phyloP scores from a whole-genome alignment of 441 rosid species.

The Bocquillonia castaneifolia region DNA sequence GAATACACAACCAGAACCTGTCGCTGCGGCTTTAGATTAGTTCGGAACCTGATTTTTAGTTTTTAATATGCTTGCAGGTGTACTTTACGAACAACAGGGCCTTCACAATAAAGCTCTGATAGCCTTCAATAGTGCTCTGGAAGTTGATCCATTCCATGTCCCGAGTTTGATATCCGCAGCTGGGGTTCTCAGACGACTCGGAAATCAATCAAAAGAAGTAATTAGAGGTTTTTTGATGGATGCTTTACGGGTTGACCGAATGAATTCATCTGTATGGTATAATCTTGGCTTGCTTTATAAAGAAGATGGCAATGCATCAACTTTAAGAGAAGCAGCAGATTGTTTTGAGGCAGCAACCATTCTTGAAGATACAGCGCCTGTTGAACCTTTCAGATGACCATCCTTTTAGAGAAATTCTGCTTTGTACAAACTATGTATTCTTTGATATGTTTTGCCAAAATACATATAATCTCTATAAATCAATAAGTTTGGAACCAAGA shows the following conservation, averaged over 20 bases:
- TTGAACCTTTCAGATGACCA: constrained; percentile 70
- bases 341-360: constrained; percentile 70
- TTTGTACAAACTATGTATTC: background rate
- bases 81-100: constrained; percentile 50
- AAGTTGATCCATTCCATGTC: constrained; percentile 58
- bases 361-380: constrained; percentile 63
- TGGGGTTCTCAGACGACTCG: constrained; percentile 40
- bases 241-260: constrained; percentile 62
- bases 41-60: background rate
- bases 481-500: no score
- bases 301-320: constrained; percentile 40
- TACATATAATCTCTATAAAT: background rate
- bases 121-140: constrained; percentile 51
- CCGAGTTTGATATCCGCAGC: constrained; percentile 72
- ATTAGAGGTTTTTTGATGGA: constrained; percentile 61
- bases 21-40: background rate
- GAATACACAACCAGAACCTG: background rate
- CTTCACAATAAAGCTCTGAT: constrained; percentile 50
- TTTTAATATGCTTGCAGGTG: constrained; percentile 39
- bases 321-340: constrained; percentile 59
- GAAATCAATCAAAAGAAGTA: constrained; percentile 37
- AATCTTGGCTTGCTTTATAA: constrained; percentile 64
- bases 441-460: background rate
- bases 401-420: background rate
- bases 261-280: constrained; percentile 70